Evolutionary conservation across 1,284 basidiomycete genomes (phyloP).

Genomic region (Puccinia brachypodii): DNA sequence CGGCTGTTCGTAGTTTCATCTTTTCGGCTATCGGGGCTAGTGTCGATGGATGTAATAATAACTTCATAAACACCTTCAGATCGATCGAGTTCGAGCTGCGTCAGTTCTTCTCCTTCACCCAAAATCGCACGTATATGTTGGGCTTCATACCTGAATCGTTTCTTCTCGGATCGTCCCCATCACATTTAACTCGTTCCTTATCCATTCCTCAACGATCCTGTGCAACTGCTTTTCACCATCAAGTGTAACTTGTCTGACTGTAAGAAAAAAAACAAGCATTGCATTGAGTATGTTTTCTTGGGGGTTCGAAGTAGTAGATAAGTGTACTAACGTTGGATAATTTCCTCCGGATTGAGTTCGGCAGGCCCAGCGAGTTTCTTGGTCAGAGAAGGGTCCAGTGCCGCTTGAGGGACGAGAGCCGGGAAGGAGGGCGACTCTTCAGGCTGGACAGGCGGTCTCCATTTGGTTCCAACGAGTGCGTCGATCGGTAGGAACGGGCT

Average conservation of each 20-base stretch:
- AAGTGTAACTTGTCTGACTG: background rate
- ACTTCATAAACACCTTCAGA: constrained; percentile 21
- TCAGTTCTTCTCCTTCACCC: background rate
- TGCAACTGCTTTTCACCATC: background rate
- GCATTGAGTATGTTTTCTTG: background rate
- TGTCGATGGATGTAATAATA: constrained; percentile 35
- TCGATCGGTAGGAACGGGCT: constrained; percentile 7
- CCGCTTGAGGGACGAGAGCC: background rate
- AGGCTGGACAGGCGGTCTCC: background rate
- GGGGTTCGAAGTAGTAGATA: background rate
- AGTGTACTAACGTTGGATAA: too few relatives aligned
- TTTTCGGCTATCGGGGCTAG: constrained; percentile 22
- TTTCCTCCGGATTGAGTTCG: background rate
- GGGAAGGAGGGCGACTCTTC: constrained; percentile 1
- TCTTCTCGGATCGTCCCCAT: constrained; percentile 41
- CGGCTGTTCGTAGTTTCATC: constrained; percentile 32
- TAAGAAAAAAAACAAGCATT: background rate
- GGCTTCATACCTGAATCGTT: constrained; percentile 21
- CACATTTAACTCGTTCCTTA: constrained; percentile 35
- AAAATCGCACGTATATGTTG: background rate
- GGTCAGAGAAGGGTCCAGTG: background rate
- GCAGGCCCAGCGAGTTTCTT: background rate
- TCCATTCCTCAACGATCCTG: constrained; percentile 18
- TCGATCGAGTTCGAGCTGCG: background rate
- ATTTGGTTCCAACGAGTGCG: constrained; percentile 1